These are phyloP conservation scores for Acanthamoeba sp. DNA, from an alignment of 208 protist genomes.

Conservation along the genomic window DNA sequence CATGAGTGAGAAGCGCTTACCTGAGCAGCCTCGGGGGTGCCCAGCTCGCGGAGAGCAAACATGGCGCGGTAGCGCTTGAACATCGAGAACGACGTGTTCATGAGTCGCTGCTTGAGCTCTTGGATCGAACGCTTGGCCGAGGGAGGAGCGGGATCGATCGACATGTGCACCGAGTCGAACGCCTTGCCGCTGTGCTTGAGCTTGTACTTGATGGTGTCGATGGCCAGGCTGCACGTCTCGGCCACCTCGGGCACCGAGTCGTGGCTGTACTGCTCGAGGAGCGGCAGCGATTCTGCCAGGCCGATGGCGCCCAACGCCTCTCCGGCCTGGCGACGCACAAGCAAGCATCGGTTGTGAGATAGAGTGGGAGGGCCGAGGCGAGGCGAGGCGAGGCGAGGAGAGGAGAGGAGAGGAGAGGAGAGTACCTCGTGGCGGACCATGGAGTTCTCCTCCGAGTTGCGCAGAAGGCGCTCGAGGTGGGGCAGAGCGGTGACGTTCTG, in stretches of 20 bases:
- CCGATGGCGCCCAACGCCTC: conserved; percentile 95
- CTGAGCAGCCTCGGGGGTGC: conserved; percentile 33
- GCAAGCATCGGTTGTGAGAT: neutral
- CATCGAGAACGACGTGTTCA: conserved; percentile 89
- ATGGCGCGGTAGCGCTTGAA: conserved; percentile 97
- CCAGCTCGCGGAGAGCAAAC: conserved; percentile 91
- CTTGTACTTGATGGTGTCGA: conserved; percentile 78
- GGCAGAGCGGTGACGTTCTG: conserved; percentile 90
- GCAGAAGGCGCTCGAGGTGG: conserved; percentile 91
- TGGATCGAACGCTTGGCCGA: conserved; percentile 83
- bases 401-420: no score
- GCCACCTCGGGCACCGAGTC: conserved; percentile 89
- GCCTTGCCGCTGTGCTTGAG: neutral
- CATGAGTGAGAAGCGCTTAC: no score
- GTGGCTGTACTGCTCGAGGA: conserved; percentile 80
- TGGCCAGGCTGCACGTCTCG: conserved; percentile 96
- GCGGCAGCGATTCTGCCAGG: conserved; percentile 22
- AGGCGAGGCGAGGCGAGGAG: neutral
- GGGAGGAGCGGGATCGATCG: conserved; percentile 95
- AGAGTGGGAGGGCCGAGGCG: neutral
- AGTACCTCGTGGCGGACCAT: conserved; percentile 95
- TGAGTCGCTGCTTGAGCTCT: conserved; percentile 85
- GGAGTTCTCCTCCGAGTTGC: conserved; percentile 90
- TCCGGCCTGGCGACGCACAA: conserved; percentile 92
- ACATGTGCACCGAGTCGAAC: conserved; percentile 81